A percentile compares a stretch with the other conserved stretches of the same genome.
Evolutionary conservation across 1,284 basidiomycete genomes (phyloP).

Genomic region (Caloboletus inedulis): DNA sequence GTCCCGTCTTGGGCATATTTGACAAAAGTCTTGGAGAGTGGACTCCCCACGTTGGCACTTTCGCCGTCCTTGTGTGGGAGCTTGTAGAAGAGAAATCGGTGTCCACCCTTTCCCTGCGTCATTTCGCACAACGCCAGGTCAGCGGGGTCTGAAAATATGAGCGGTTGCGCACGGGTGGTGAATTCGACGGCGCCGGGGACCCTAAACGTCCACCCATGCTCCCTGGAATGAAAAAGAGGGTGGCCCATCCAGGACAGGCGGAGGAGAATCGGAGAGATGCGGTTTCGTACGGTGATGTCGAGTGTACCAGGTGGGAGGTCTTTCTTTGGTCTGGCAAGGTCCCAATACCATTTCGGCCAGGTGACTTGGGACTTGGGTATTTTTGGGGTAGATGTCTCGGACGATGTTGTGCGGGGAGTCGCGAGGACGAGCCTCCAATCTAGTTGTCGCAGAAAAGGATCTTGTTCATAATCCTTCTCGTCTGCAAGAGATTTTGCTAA

Average conservation of each 20-base stretch:
- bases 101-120: slow-evolving; percentile 31
- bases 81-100: slow-evolving; percentile 76
- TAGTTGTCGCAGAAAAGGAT: slow-evolving; percentile 64
- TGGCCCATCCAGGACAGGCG: slow-evolving; percentile 85
- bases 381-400: neutral
- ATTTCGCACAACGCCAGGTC: slow-evolving; percentile 56
- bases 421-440: slow-evolving; percentile 50
- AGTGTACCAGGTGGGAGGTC: slow-evolving; percentile 63
- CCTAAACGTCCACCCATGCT: slow-evolving; percentile 92
- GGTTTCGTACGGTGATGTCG: slow-evolving; percentile 85
- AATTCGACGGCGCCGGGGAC: slow-evolving; percentile 47
- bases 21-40: slow-evolving; percentile 88
- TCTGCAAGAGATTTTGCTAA: slow-evolving; percentile 38
- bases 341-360: slow-evolving; percentile 98
- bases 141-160: slow-evolving; percentile 59
- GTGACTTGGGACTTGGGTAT: slow-evolving; percentile 31
- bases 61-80: slow-evolving; percentile 97
- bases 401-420: neutral
- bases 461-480: slow-evolving; percentile 28
- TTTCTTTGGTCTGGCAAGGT: slow-evolving; percentile 73
- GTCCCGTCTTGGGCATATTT: slow-evolving; percentile 86
- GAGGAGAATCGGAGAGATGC: slow-evolving; percentile 83
- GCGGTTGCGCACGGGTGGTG: slow-evolving; percentile 32
- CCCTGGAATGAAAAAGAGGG: slow-evolving; percentile 83
- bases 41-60: slow-evolving; percentile 89